A percentile compares a stretch with the other conserved stretches of the same genome.
phyloP scores from a whole-genome alignment of 495 filamentous ascomycete species.

The Neurospora sp. region DNA sequence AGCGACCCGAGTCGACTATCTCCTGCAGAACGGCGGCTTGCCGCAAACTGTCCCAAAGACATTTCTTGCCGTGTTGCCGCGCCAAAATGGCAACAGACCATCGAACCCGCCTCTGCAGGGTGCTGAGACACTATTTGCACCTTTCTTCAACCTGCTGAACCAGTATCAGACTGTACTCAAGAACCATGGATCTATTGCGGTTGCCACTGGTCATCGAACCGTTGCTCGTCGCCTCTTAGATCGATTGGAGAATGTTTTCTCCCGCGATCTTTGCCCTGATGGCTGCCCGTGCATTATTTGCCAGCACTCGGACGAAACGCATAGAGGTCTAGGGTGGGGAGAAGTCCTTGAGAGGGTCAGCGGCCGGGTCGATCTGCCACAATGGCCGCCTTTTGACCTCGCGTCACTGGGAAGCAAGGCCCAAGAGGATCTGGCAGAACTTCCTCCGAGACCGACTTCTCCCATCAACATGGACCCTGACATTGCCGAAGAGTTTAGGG shows the following conservation, averaged over 20 bases:
- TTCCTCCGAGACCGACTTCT: slow-evolving; percentile 37
- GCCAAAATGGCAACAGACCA: slow-evolving; percentile 36
- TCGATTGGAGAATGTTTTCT: slow-evolving; percentile 85
- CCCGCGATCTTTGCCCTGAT: slow-evolving; percentile 76
- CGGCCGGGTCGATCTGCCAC: slow-evolving; percentile 71
- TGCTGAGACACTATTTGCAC: slow-evolving; percentile 62
- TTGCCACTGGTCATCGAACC: slow-evolving; percentile 90
- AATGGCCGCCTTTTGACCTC: slow-evolving; percentile 79
- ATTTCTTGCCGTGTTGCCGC: slow-evolving; percentile 47
- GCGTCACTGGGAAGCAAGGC: slow-evolving; percentile 49
- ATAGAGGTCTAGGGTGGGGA: slow-evolving; percentile 82
- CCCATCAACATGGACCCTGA: slow-evolving; percentile 86
- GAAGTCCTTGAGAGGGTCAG: slow-evolving; percentile 91
- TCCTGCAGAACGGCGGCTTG: slow-evolving; percentile 78
- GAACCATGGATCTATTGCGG: slow-evolving; percentile 80
- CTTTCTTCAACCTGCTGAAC: slow-evolving; percentile 70
- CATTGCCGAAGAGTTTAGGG: slow-evolving; percentile 79
- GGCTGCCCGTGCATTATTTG: slow-evolving; percentile 72
- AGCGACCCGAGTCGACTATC: slow-evolving; percentile 73
- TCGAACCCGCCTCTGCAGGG: slow-evolving; percentile 44
- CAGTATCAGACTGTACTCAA: slow-evolving; percentile 73
- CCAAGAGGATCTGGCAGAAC: slow-evolving; percentile 33
- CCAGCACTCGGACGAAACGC: slow-evolving; percentile 43
- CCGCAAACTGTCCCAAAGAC: slow-evolving; percentile 52
- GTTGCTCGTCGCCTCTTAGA: slow-evolving; percentile 91